Evolutionary conservation across 2,329 filamentous ascomycete species (phyloP), one percentile per base, ranked within the genome.

Genomic region (Alternaria rosae): DNA sequence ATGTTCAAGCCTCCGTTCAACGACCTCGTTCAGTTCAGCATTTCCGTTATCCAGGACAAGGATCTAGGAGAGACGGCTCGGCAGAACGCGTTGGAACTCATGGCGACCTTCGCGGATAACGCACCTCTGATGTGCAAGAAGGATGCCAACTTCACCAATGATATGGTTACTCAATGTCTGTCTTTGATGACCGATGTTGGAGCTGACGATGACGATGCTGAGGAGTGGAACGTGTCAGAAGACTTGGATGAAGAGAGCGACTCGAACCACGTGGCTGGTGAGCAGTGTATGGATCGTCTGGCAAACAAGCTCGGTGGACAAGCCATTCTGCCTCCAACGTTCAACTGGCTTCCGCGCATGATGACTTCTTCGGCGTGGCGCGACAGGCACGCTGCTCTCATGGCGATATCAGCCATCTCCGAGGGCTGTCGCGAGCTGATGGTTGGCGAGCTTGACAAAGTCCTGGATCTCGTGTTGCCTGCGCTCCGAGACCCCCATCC

Each of bases 171-270:
- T 1, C 95, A 99, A 80, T 99, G 95, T 79, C 83, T 99, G 70
- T 98, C 94, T 71, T 83, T 99, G 70, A 99, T 99, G 95, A 98
- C 95, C 5, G 95, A 99, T 77, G 90, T 99, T 64, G 95, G 94
- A 41, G 86, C 90, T 64, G 95, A 98, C 70, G 95, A 99, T 70
- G 94, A 99, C 58, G 93, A 98, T 83, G 94, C 94, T 5, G 85
- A 90, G 17, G 95, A 98, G 71, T 99, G 95, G 95, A 91, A 97
- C 68, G 86, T 89, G 4, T 92, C 92, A 25, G 95, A 99, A 77
- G 95, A 99, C 83, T 89, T 97, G 67, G 95, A 99, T 68, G 95
- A 98, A 71, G 95, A 99, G 81, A 97, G 93, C 76, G 95, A 99
- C 75, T 88, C 93, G 65, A 99, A 99, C 78, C 95, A 99, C 76